phyloP scores from a whole-genome alignment of 805 yeast genomes.

The Barnettozyma botsteinii region DNA sequence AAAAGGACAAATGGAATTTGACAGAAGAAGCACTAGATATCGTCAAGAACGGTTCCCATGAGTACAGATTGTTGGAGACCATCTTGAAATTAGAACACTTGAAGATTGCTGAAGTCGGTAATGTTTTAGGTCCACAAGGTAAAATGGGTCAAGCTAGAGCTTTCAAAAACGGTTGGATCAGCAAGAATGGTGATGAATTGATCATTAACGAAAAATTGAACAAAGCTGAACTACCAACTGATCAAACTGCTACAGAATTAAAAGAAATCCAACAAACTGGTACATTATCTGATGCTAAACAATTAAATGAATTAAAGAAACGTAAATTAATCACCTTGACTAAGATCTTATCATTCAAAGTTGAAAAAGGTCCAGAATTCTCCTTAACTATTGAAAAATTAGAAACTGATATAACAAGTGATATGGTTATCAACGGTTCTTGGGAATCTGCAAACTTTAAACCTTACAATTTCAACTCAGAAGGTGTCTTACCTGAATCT shows the following conservation, averaged over 20 bases:
- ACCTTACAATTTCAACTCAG: slow-evolving; percentile 93
- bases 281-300: slow-evolving; percentile 53
- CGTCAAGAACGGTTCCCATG: slow-evolving; percentile 81
- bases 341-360: slow-evolving; percentile 69
- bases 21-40: slow-evolving; percentile 81
- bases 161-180: slow-evolving; percentile 95
- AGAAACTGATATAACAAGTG: slow-evolving; percentile 92
- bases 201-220: slow-evolving; percentile 49
- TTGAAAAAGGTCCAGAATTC: slow-evolving; percentile 80
- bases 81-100: slow-evolving; percentile 70
- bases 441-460: slow-evolving; percentile 86
- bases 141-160: slow-evolving; percentile 96
- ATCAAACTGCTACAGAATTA: slow-evolving; percentile 61
- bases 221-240: slow-evolving; percentile 46
- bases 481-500: slow-evolving; percentile 78
- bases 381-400: slow-evolving; percentile 70
- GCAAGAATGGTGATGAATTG: slow-evolving; percentile 78
- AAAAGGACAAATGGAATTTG: slow-evolving; percentile 68
- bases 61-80: slow-evolving; percentile 74
- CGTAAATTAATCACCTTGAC: slow-evolving; percentile 75
- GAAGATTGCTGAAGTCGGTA: slow-evolving; percentile 68
- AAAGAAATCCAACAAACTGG: slow-evolving; percentile 52
- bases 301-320: slow-evolving; percentile 81
- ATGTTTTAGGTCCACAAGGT: slow-evolving; percentile 76
- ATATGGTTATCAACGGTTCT: slow-evolving; percentile 76